Conservation (phyloP, 352 stramenopile genomes). For the Peronospora farinosa region DNA sequence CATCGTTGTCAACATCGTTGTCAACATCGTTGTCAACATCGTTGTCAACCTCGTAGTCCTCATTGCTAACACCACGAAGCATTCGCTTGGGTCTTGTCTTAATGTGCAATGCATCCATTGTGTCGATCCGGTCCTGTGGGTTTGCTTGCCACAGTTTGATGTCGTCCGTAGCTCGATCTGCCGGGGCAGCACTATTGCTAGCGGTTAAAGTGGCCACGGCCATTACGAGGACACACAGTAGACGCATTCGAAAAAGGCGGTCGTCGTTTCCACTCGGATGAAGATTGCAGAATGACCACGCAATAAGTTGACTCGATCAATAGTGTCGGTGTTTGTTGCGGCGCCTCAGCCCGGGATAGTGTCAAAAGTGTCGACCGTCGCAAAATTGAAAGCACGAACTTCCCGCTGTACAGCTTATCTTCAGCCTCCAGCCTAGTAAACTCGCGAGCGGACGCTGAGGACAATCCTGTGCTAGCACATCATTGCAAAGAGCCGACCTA, state of each 20-base stretch:
- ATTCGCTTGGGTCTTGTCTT: slow-evolving; percentile 6
- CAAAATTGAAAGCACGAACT: no score
- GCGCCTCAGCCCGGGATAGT: neutral
- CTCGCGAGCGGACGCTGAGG: no score
- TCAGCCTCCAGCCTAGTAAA: no score
- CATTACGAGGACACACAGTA: slow-evolving; percentile 8
- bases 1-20: neutral
- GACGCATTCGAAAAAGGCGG: slow-evolving; percentile 1
- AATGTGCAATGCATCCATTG: neutral
- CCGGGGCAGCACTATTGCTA: slow-evolving; percentile 1
- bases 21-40: neutral
- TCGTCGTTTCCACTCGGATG: neutral
- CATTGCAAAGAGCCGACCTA: no score
- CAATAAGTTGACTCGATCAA: neutral
- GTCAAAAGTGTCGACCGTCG: neutral
- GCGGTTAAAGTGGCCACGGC: slow-evolving; percentile 2
- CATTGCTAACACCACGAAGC: slow-evolving; percentile 3
- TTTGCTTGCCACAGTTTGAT: neutral
- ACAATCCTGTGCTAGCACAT: no score
- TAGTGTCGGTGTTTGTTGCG: neutral
- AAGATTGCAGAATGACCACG: neutral
- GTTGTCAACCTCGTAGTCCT: no score
- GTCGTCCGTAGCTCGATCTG: neutral
- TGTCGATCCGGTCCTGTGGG: neutral
- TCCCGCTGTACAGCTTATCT: no score